These are phyloP conservation scores for Phytophthora megakarya DNA, from an alignment of 352 stramenopile species.

Conservation along the genomic window DNA sequence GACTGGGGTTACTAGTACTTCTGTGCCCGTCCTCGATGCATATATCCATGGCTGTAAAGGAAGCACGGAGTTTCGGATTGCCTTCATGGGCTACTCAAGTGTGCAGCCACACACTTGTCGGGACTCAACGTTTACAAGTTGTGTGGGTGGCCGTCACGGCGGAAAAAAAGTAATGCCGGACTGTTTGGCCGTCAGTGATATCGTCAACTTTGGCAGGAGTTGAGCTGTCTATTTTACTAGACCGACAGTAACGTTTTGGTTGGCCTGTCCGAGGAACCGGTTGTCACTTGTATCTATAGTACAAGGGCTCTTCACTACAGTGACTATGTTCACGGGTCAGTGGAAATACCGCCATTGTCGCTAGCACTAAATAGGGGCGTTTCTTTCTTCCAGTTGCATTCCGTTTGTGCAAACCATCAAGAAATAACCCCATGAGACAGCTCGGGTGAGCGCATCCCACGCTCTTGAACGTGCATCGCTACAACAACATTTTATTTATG, in stretches of 20 bases:
- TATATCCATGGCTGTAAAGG: too few relatives aligned
- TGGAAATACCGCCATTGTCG: constrained; percentile 10
- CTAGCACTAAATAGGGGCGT: constrained; percentile 1
- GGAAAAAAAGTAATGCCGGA: neutral
- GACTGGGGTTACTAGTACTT: too few relatives aligned
- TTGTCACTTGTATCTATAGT: neutral
- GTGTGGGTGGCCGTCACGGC: neutral
- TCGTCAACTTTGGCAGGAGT: neutral
- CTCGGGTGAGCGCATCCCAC: constrained; percentile 31
- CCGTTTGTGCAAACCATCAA: neutral
- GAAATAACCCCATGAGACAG: neutral
- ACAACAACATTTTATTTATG: constrained; percentile 29
- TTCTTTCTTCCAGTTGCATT: constrained; percentile 11
- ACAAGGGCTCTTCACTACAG: neutral
- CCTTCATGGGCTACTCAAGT: too few relatives aligned
- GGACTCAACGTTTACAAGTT: too few relatives aligned
- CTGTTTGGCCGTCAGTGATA: neutral
- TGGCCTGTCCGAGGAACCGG: neutral
- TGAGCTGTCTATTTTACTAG: neutral
- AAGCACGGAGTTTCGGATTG: too few relatives aligned
- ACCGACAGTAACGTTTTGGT: neutral
- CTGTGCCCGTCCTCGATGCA: too few relatives aligned
- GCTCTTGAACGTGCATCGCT: constrained; percentile 7
- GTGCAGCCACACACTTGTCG: too few relatives aligned
- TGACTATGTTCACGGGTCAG: too few relatives aligned